Conservation (phyloP, 805 yeast species). For the Kurtzmaniella fragi region DNA sequence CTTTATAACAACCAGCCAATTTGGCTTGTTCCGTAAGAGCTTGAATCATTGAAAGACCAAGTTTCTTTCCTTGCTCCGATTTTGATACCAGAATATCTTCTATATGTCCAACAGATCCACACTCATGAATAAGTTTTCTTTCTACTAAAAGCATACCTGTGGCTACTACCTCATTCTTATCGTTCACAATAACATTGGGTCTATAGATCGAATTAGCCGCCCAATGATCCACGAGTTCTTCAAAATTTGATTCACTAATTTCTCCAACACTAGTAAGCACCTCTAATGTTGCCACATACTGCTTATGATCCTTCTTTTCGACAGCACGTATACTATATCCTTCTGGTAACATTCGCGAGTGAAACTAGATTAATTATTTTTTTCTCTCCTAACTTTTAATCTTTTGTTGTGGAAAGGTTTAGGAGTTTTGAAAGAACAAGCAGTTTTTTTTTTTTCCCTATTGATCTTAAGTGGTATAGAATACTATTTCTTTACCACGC, state of each 20-base stretch:
- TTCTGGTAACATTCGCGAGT: constrained; percentile 39
- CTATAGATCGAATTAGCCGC: constrained; percentile 47
- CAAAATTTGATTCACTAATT: constrained; percentile 48
- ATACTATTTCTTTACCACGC: too few species aligned
- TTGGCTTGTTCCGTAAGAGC: constrained; percentile 57
- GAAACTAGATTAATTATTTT: constrained; percentile 2
- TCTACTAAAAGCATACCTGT: constrained; percentile 81
- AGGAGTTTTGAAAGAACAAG: not conserved
- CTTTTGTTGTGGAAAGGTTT: not conserved
- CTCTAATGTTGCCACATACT: constrained; percentile 56
- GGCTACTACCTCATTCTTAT: constrained; percentile 58
- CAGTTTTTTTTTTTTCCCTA: not conserved
- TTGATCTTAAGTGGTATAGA: not conserved
- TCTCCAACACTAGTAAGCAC: constrained; percentile 83
- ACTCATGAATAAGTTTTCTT: constrained; percentile 73
- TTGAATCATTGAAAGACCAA: constrained; percentile 67
- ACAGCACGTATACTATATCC: constrained; percentile 66
- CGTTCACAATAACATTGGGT: constrained; percentile 62
- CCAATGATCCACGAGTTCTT: constrained; percentile 57
- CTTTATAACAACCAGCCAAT: constrained; percentile 72
- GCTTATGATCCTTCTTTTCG: constrained; percentile 53
- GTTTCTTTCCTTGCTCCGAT: constrained; percentile 74
- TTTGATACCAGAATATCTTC: constrained; percentile 85
- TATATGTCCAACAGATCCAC: constrained; percentile 87
- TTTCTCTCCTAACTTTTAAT: too few species aligned